Evolutionary conservation across 2,329 filamentous ascomycete species (phyloP), one percentile per base, ranked within the genome.

Genomic region (Ophiosphaerella narmari): DNA sequence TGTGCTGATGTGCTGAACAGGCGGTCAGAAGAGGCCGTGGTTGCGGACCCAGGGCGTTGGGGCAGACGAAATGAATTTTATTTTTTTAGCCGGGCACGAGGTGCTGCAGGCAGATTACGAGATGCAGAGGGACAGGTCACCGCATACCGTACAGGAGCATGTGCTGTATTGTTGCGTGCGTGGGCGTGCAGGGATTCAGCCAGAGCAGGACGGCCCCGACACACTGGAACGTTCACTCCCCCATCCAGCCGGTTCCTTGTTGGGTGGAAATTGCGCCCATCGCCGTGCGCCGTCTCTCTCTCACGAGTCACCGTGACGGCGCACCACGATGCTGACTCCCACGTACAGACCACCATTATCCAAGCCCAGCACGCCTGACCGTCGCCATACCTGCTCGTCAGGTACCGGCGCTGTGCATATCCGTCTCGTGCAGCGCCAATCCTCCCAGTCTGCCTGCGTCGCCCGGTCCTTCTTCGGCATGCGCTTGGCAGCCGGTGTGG

Each of bases 31-130:
- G 47, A 46, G 23, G 41, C 46, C 45, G 13, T 14, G 14, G 24
- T 41, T n/a, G 14, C 8, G 16, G 37, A 43, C 45, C 53, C 53
- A 56, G 50, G 45, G 21, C 54, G 44, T 41, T 45, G 51, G 50
- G 46, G 26, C 42, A 43, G 53, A 55, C 44, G 46, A 42, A 46
- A 53, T 13, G 16, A 29, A 29, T 8, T 29, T 11, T 13, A 8
- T n/a, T 21, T 14, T 40, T 24, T 43, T 35, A 37, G 21, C 41
- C 41, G 32, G 41, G 32, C 32, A 23, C 26, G 26, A 31, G n/a
- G 12, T 33, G 35, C 43, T 33, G 35, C 35, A 39, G 11, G 43
- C 43, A 44, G 33, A 37, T 37, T 44, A 43, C 41, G 32, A 23
- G 34, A 38, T 31, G 34, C 23, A 39, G 26, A n/a, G 29, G 39